Evolutionary conservation across 2,329 filamentous ascomycete genomes (phyloP), one percentile per base, ranked within the genome.

Genomic region (Fusarium torreyae): DNA sequence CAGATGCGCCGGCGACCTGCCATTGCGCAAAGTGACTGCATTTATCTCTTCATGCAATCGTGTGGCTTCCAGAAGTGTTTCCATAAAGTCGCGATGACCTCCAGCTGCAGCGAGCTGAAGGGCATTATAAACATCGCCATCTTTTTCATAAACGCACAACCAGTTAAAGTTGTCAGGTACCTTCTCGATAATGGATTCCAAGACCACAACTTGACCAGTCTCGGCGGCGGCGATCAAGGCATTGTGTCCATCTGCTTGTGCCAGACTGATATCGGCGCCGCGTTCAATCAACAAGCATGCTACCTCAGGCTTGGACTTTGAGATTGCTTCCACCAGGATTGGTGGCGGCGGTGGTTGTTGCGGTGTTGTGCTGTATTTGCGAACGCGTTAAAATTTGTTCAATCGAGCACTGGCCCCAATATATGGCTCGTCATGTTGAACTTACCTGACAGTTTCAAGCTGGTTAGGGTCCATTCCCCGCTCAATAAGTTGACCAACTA

Each of bases 81-180:
- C 62, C 39, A 75, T 13, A 31, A 52, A 15, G 49, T 69, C 48
- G 22, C 62, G 38, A 34, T 62, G 65, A 0, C 68, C 63, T 3
- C 66, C 49, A 4, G 50, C 50, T 39, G 73, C 71, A 11, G 73
- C 73, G 34, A 75, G 57, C 33, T 75, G 73, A 13, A 75, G 50
- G 7, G 70, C 65, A 24, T 72, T 74, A 31, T 66, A 73, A 11
- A 60, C 62, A 26, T 56, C 57, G 3, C 55, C 44, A 6, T 59
- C 51, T 4, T 68, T 36, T 11, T 64, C 33, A 14, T 54, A 67
- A 10, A 53, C 9, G 20, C 48, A 53, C 1, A 40, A 10, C 73
- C 73, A 75, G 36, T 71, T 39, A 4, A 75, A 74, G 9, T 45
- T 11, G 6, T 13, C 26, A n/a, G 56, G 40, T 2, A 34, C 58